Evolutionary conservation across 805 yeast genomes (phyloP).

Genomic region (Ogataea parapolymorpha): DNA sequence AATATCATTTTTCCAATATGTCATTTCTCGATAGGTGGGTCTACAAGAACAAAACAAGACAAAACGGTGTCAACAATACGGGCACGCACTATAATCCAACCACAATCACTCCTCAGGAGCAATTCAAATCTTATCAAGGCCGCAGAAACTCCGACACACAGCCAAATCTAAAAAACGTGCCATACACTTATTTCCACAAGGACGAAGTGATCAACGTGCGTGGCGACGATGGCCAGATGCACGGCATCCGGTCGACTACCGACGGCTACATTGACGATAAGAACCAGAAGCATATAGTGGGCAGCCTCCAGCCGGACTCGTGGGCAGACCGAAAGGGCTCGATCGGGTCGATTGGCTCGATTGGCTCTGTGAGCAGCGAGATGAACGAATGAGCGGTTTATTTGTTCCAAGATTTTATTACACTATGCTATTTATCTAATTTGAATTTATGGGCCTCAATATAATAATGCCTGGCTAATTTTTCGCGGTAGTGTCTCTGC

Average conservation of each 20-base stretch:
- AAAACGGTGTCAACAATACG: conserved; percentile 23
- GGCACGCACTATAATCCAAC: conserved; percentile 24
- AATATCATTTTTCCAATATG: conserved; percentile 15
- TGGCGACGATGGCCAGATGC: conserved; percentile 3
- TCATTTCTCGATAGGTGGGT: conserved; percentile 37
- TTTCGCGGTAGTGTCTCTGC: background rate
- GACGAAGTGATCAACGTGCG: conserved; percentile 6
- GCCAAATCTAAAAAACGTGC: conserved; percentile 32
- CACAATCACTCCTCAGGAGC: conserved; percentile 13
- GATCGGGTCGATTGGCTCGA: conserved; percentile 5
- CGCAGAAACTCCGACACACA: conserved; percentile 12
- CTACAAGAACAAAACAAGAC: conserved; percentile 21
- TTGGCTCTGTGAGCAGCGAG: conserved; percentile 3
- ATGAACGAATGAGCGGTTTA: background rate
- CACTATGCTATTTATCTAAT: too few relatives aligned
- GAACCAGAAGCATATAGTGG: background rate
- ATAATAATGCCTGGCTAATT: too few relatives aligned
- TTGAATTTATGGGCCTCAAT: too few relatives aligned
- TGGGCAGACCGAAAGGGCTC: conserved; percentile 13
- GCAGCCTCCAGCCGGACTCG: background rate
- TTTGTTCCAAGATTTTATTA: background rate
- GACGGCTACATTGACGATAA: conserved; percentile 4
- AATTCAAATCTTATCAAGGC: conserved; percentile 7
- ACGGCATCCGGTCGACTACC: background rate
- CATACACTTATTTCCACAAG: conserved; percentile 24